phyloP scores from a whole-genome alignment of 2,329 filamentous ascomycete species.

The Fusarium tricinctum region DNA sequence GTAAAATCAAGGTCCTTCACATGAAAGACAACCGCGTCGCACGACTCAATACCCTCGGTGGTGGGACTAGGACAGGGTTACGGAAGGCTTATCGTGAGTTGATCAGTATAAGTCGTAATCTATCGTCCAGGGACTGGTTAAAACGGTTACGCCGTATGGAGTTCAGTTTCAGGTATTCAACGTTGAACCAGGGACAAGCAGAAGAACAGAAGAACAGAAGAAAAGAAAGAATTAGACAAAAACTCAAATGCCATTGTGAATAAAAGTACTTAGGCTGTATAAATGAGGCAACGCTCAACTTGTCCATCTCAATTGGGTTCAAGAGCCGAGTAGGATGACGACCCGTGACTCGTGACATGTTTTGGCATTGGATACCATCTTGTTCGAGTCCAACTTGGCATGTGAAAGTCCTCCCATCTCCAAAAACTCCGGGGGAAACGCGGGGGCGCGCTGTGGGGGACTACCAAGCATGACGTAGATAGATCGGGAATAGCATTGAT shows the following conservation, averaged over 20 bases:
- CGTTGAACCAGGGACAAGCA: neutral
- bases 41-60: slow-evolving; percentile 39
- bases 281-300: slow-evolving; percentile 11
- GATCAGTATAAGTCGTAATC: slow-evolving; percentile 8
- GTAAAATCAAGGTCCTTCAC: slow-evolving; percentile 42
- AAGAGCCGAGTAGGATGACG: slow-evolving; percentile 41
- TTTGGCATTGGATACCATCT: slow-evolving; percentile 4
- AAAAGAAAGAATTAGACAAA: neutral
- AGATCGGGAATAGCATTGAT: neutral
- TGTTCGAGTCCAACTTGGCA: slow-evolving; percentile 39
- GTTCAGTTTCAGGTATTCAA: neutral
- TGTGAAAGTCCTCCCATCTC: slow-evolving; percentile 46
- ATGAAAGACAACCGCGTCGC: slow-evolving; percentile 39
- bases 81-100: slow-evolving; percentile 19
- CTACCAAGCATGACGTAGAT: slow-evolving; percentile 34
- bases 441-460: slow-evolving; percentile 26
- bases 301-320: slow-evolving; percentile 35
- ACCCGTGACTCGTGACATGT: slow-evolving; percentile 46
- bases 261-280: neutral
- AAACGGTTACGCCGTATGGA: neutral
- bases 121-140: slow-evolving; percentile 1
- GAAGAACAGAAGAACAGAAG: neutral
- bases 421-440: slow-evolving; percentile 29
- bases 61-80: slow-evolving; percentile 27
- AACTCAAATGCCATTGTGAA: slow-evolving; percentile 4